Base-by-base conservation (phyloP, 2,329 filamentous ascomycete species). In the Paecilomyces fulvus region DNA sequence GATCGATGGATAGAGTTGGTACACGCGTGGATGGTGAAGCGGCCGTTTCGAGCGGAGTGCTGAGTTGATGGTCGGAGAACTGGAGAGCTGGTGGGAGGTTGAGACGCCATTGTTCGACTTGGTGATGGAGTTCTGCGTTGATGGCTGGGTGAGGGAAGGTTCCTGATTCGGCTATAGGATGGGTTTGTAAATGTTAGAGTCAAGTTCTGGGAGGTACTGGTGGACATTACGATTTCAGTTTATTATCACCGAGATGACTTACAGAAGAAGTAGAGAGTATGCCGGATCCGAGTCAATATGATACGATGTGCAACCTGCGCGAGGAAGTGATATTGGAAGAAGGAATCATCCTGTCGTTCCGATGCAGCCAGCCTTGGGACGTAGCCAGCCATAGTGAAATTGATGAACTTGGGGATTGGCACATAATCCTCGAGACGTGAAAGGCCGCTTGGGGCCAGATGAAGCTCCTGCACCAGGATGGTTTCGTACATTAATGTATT, bases 311-410 rank as follows among this genome's bases (percentile, higher is more conserved):
- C 79, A 33, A 80, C 79, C 61, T 82, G 80, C 25, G 79, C 79
- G 5, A 82, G 74, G 59, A 82, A 82, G 60, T 82, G 80, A 56
- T 81, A 82, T 64, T 82, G 79, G 66, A 80, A 82, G 59, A 79
- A 79, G 0, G 79, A 75, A 57, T 81, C 79, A 55, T 80, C 77
- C 43, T 79, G 73, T 51, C 79, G 73, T 5, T 69, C 70, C 7
- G 64, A 59, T 14, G 68, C 59, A 14, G 65, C 60, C 51, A 65
- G 65, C 6, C 68, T 63, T 52, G 58, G 70, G 25, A 61, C 67
- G 51, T 60, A 69, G 54, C 67, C 67, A 12, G 65, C 63, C 23
- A 67, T 65, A 56, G 74, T 74, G 56, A 75, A 80, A 3, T 69
- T 66, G 28, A 75, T 79, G 55, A 82, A 82, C 61, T 79, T 80